Evolutionary conservation across 495 filamentous ascomycete species (phyloP), one percentile per base, ranked within the genome.

Genomic region (Lindgomyces ingoldianus): DNA sequence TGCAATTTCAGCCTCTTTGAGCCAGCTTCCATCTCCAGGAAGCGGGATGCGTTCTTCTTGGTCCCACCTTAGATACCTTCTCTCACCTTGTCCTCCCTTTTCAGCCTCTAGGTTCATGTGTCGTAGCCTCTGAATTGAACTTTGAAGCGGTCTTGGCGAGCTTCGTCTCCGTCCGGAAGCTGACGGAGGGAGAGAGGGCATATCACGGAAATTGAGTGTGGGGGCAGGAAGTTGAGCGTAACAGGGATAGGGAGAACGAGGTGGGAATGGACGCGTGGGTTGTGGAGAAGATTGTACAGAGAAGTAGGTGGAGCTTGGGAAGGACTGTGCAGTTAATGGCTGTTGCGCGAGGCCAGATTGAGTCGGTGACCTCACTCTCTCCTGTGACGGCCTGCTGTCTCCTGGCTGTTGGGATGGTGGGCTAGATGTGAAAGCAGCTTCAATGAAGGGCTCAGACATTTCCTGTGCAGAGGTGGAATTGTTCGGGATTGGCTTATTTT

Each of bases 61-160:
- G n/a, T 58, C 4, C 72, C 73, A 1, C 75, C 46, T 1, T 63
- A 68, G 57, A 49, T 73, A 75, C 4, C 70, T 59, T 16, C 68
- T 26, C 33, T 72, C 73, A 11, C 53, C 67, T 3, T 57, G 46
- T 1, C 56, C 52, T 10, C 67, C 68, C 33, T 69, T 66, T 46
- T 45, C 36, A 6, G 67, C 67, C 26, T 77, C 74, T 21, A 69
- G 72, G 42, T 77, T 74, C 72, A 75, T 74, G 11, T 74, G 55
- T 3, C 74, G 66, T 16, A 77, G 60, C 14, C 64, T 67, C 49
- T 57, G 56, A 10, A 74, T 69, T 22, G 67, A 67, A 39, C 64
- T 60, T 16, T 67, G 65, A 6, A 77, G 59, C 21, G 60, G 57
- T 33, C 65, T 63, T 3, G 72, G 62, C 0, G 74, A 69, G 19